Evolutionary conservation across 129 eudicot genomes (phyloP).

Genomic region (Logfia minima): DNA sequence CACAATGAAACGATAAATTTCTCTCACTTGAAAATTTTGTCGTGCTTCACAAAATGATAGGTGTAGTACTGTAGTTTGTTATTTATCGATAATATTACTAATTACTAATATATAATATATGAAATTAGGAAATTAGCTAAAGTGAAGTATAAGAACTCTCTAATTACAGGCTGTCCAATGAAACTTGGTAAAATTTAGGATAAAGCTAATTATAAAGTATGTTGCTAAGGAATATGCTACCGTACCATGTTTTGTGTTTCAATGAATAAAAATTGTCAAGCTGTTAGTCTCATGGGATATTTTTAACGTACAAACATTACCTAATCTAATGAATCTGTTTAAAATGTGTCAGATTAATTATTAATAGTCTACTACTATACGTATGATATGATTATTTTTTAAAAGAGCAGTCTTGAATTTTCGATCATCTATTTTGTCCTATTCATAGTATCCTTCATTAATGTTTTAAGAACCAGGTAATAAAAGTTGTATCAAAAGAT

Average conservation of each 20-base stretch:
- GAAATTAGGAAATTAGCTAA: no score
- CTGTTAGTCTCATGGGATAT: conserved; percentile 5
- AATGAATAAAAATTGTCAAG: background rate
- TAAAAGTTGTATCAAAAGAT: conserved; percentile 4
- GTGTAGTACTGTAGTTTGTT: no score
- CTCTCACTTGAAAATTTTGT: no score
- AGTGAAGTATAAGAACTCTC: no score
- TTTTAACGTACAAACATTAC: background rate
- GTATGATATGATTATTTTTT: conserved; percentile 22
- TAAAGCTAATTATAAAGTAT: background rate
- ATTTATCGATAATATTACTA: no score
- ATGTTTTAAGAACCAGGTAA: background rate
- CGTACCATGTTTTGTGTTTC: conserved; percentile 11
- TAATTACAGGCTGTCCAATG: no score
- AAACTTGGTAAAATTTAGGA: no score
- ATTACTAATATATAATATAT: no score
- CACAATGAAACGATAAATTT: no score
- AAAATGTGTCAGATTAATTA: background rate
- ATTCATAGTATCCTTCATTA: conserved; percentile 1
- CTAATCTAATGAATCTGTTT: background rate
- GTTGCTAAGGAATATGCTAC: background rate
- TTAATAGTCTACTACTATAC: background rate
- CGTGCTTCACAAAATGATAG: no score
- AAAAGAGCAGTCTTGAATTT: background rate
- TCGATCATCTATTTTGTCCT: conserved; percentile 20